phyloP scores from a whole-genome alignment of 2,329 filamentous ascomycete species.

The Penicillium rolfsii region DNA sequence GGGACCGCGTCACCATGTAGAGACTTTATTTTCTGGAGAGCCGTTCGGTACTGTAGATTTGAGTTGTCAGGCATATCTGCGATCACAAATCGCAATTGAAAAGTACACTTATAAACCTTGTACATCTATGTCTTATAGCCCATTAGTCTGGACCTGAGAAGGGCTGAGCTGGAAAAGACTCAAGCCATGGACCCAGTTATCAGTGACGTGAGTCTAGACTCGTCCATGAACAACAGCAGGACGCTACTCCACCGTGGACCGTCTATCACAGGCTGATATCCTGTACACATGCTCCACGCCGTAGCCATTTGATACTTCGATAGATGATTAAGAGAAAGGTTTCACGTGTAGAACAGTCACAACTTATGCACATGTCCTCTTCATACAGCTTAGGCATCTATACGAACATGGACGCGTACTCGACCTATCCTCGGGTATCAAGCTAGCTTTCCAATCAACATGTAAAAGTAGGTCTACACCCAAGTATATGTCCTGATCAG shows the following conservation, averaged over 20 bases:
- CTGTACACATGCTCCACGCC: slow-evolving; percentile 18
- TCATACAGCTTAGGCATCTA: too few species aligned
- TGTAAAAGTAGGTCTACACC: too few species aligned
- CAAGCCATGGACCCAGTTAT: slow-evolving; percentile 4
- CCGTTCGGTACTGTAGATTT: background rate
- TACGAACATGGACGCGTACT: too few species aligned
- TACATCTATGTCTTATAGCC: background rate
- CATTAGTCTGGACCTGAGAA: background rate
- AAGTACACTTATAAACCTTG: too few species aligned
- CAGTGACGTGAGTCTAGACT: slow-evolving; percentile 12
- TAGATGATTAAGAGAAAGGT: background rate
- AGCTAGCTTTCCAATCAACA: too few species aligned
- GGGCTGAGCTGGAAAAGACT: background rate
- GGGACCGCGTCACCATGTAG: background rate
- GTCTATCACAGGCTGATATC: background rate
- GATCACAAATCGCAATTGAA: background rate
- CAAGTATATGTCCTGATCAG: background rate
- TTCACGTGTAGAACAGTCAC: background rate
- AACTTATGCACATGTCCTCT: too few species aligned
- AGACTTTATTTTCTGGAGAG: background rate
- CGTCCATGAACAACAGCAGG: background rate
- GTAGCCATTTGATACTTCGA: background rate
- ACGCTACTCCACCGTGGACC: background rate
- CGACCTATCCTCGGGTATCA: too few species aligned
- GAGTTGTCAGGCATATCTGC: background rate